Conservation (phyloP, 106 monocot genomes). For the Cymbidium sinense region DNA sequence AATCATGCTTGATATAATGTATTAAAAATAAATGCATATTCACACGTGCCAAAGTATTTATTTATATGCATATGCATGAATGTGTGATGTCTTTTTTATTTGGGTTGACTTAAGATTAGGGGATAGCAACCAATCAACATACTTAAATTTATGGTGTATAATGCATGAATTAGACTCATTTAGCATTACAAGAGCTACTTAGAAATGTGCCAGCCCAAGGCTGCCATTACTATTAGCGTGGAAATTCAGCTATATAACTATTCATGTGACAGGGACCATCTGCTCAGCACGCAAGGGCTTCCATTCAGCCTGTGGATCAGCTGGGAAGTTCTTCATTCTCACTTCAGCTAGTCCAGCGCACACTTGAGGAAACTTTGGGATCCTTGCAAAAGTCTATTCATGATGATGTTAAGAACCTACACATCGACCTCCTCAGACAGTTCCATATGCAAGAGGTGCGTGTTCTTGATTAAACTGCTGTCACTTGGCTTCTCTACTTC, state of each 20-base stretch:
- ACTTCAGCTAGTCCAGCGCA: slow-evolving; percentile 83
- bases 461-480: background rate
- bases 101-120: background rate
- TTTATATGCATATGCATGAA: background rate
- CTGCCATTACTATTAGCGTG: background rate
- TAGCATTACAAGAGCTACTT: background rate
- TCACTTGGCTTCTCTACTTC: too few species aligned
- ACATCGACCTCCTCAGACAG: slow-evolving; percentile 88
- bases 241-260: slow-evolving; percentile 3
- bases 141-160: background rate
- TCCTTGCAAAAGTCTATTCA: slow-evolving; percentile 72
- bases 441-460: slow-evolving; percentile 93
- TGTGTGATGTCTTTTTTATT: background rate
- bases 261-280: slow-evolving; percentile 35
- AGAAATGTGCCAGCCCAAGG: background rate
- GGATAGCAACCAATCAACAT: background rate
- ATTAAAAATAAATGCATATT: background rate
- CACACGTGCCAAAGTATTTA: background rate
- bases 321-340: slow-evolving; percentile 69
- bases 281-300: slow-evolving; percentile 21
- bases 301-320: slow-evolving; percentile 37
- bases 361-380: slow-evolving; percentile 77
- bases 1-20: background rate
- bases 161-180: background rate
- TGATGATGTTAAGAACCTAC: slow-evolving; percentile 88